A percentile compares a stretch with the other conserved stretches of the same genome.
These are phyloP conservation scores for Leishmania turanica DNA, from an alignment of 208 protist species.

Conservation along the genomic window DNA sequence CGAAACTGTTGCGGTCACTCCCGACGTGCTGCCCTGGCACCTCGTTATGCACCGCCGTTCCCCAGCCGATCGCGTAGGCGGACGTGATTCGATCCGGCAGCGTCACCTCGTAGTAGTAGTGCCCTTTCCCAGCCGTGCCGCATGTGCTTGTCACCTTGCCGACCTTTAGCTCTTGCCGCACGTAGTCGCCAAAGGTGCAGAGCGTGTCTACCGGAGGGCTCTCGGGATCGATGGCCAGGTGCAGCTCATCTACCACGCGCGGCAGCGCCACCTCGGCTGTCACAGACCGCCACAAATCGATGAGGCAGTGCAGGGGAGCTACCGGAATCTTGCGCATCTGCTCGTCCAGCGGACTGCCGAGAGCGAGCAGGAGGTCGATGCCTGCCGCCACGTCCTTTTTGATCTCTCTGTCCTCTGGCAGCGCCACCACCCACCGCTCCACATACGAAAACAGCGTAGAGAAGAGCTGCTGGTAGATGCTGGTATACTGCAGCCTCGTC, in stretches of 20 bases:
- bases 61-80: conserved; percentile 89
- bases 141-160: conserved; percentile 85
- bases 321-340: conserved; percentile 68
- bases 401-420: conserved; percentile 38
- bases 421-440: conserved; percentile 47
- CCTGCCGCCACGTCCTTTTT: conserved; percentile 78
- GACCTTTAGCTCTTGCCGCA: conserved; percentile 71
- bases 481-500: conserved; percentile 25
- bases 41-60: conserved; percentile 74
- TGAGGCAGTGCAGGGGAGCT: conserved; percentile 74
- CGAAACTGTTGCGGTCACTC: conserved; percentile 85
- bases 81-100: conserved; percentile 72
- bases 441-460: conserved; percentile 73
- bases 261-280: conserved; percentile 55
- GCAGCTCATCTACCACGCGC: conserved; percentile 61
- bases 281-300: conserved; percentile 74
- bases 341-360: conserved; percentile 37
- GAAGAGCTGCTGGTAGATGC: conserved; percentile 69
- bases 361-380: conserved; percentile 76
- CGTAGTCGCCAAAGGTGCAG: conserved; percentile 85
- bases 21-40: conserved; percentile 88
- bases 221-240: conserved; percentile 18
- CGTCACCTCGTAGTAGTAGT: conserved; percentile 88
- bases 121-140: conserved; percentile 37
- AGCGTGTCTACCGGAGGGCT: conserved; percentile 40